Evolutionary conservation across 768 basidiomycete species (phyloP).

Genomic region (Tephrocybe sp.): DNA sequence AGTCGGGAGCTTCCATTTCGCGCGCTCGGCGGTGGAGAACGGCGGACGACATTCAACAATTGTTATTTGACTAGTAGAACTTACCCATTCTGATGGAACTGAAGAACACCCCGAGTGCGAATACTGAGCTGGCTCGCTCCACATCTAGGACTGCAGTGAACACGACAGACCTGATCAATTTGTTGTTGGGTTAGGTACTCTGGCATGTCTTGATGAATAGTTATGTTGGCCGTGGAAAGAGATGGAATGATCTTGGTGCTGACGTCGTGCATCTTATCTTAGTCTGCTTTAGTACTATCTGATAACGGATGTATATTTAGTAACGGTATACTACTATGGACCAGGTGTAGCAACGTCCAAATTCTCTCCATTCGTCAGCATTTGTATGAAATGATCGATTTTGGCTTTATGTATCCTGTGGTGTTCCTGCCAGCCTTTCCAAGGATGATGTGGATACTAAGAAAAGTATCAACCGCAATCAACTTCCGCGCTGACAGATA

Average conservation of each 20-base stretch:
- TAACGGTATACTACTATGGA: slow-evolving; percentile 3
- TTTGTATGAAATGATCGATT: slow-evolving; percentile 77
- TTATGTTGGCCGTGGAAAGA: background rate
- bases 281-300: too few species aligned
- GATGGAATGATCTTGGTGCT: too few species aligned
- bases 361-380: slow-evolving; percentile 56
- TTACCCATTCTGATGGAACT: slow-evolving; percentile 66
- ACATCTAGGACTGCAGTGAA: background rate
- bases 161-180: slow-evolving; percentile 49
- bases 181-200: slow-evolving; percentile 58
- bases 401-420: slow-evolving; percentile 86
- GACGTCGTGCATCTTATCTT: background rate
- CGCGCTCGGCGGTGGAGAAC: background rate
- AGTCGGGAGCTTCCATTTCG: slow-evolving; percentile 7
- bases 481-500: slow-evolving; percentile 6
- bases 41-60: background rate
- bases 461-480: slow-evolving; percentile 1
- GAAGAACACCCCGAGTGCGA: background rate
- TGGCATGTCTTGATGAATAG: slow-evolving; percentile 23
- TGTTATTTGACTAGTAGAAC: slow-evolving; percentile 13
- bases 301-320: slow-evolving; percentile 2
- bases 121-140: slow-evolving; percentile 4
- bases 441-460: slow-evolving; percentile 86
- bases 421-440: slow-evolving; percentile 95
- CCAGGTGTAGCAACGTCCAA: slow-evolving; percentile 30